A percentile compares a stretch with the other conserved stretches of the same genome.
phyloP scores from a whole-genome alignment of 2,329 filamentous ascomycete species.

The Cryphonectria naterciae region DNA sequence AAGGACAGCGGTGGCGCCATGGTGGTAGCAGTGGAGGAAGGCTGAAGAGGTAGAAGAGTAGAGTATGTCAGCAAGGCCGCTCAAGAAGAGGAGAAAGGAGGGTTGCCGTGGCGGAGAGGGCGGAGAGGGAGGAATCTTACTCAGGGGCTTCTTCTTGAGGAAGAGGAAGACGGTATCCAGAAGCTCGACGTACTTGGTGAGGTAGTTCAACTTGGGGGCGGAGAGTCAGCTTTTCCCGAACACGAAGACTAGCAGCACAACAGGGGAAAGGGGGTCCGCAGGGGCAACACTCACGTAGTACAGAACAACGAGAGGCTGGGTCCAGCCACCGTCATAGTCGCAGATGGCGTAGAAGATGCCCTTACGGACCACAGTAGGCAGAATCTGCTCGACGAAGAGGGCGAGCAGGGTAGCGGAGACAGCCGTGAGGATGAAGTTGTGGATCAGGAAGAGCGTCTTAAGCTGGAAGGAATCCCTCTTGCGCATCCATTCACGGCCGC shows the following conservation, averaged over 20 bases:
- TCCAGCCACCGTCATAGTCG: constrained; percentile 82
- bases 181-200: constrained; percentile 96
- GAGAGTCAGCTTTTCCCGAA: constrained; percentile 41
- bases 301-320: constrained; percentile 85
- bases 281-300: constrained; percentile 79
- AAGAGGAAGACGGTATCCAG: constrained; percentile 96
- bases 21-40: constrained; percentile 99
- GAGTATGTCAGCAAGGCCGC: constrained; percentile 36
- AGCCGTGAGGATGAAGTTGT: constrained; percentile 91
- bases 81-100: no score
- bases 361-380: constrained; percentile 78
- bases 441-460: constrained; percentile 87
- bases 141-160: constrained; percentile 99
- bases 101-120: not conserved
- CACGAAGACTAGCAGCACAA: not conserved
- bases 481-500: constrained; percentile 90
- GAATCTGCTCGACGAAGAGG: constrained; percentile 88
- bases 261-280: not conserved
- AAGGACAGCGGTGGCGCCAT: constrained; percentile 92
- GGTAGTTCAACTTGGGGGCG: constrained; percentile 80
- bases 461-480: constrained; percentile 83
- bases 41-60: constrained; percentile 47
- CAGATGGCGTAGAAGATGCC: constrained; percentile 93
- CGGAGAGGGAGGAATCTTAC: constrained; percentile 47
- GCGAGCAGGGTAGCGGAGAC: constrained; percentile 81